Percentiles rank a stretch among this genome's conserved stretches.
phyloP scores from a whole-genome alignment of 2,329 filamentous ascomycete species.

The Fusarium aywerte region DNA sequence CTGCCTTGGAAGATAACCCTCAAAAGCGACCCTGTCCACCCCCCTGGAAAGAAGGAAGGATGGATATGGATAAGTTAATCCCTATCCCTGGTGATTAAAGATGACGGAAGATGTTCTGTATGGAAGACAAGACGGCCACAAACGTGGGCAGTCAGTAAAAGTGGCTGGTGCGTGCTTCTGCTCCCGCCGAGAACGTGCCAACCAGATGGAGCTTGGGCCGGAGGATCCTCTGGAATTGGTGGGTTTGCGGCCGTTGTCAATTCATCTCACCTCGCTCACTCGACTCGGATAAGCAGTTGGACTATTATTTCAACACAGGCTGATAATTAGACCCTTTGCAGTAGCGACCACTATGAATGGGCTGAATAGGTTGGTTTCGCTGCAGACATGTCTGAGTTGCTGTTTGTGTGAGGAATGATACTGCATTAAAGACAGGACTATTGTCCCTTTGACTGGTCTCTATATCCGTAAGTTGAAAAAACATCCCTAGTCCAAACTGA shows the following conservation, averaged over 20 bases:
- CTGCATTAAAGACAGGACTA: background rate
- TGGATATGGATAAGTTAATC: conserved; percentile 15
- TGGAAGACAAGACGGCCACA: conserved; percentile 27
- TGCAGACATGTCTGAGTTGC: background rate
- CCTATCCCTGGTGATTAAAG: conserved; percentile 35
- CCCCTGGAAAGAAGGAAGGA: conserved; percentile 24
- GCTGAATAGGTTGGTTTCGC: background rate
- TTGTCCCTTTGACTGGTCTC: background rate
- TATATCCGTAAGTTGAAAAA: background rate
- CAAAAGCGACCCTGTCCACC: conserved; percentile 28
- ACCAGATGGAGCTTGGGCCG: conserved; percentile 26
- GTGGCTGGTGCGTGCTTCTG: conserved; percentile 28
- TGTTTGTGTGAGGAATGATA: background rate
- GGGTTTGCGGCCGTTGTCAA: conserved; percentile 30
- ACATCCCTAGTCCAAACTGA: conserved; percentile 7
- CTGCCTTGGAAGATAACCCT: conserved; percentile 44
- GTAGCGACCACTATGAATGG: background rate
- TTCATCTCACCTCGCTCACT: conserved; percentile 3
- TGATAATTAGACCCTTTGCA: background rate
- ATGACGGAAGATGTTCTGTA: conserved; percentile 37
- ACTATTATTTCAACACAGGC: background rate
- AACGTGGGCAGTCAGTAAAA: conserved; percentile 21
- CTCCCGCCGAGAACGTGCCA: conserved; percentile 29
- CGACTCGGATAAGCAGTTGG: background rate
- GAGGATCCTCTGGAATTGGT: conserved; percentile 36